Evolutionary conservation across 2,329 filamentous ascomycete genomes (phyloP).

Genomic region (Lachnellula arida): DNA sequence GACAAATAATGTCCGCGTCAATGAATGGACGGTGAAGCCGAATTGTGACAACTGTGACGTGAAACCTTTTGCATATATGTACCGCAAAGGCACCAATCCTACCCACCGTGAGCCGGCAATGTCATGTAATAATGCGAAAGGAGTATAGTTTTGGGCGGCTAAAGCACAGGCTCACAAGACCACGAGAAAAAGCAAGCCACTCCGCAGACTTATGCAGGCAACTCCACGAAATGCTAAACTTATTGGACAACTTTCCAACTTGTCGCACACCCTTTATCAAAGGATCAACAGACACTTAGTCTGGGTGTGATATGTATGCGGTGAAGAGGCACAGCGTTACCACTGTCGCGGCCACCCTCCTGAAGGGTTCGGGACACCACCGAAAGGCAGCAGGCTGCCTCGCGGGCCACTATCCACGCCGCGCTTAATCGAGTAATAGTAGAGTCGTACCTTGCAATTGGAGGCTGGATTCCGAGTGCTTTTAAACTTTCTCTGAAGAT

Average conservation of each 20-base stretch:
- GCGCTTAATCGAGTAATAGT: conserved; percentile 13
- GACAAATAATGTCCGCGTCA: conserved; percentile 16
- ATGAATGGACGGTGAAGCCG: conserved; percentile 10
- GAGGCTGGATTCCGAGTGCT: not conserved
- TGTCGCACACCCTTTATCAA: conserved; percentile 1
- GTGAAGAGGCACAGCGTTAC: conserved; percentile 9
- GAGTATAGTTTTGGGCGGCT: conserved; percentile 19
- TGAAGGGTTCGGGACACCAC: not conserved
- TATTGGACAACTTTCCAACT: conserved; percentile 5
- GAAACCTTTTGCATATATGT: conserved; percentile 6
- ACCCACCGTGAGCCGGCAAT: conserved; percentile 4
- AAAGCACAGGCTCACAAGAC: conserved; percentile 24
- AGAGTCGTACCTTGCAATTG: not conserved
- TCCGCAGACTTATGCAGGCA: conserved; percentile 14
- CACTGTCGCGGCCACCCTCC: not conserved
- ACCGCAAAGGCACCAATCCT: not conserved
- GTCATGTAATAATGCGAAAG: conserved; percentile 7
- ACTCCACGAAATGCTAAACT: conserved; percentile 3
- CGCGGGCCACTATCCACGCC: conserved; percentile 1
- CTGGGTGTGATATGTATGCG: conserved; percentile 6
- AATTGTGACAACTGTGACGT: not conserved
- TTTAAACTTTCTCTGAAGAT: not conserved
- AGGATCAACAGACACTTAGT: conserved; percentile 8
- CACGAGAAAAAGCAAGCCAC: conserved; percentile 22
- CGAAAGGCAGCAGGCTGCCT: not conserved